Evolutionary conservation across 2,329 filamentous ascomycete genomes (phyloP).

Genomic region (Pseudocercospora crystallina): DNA sequence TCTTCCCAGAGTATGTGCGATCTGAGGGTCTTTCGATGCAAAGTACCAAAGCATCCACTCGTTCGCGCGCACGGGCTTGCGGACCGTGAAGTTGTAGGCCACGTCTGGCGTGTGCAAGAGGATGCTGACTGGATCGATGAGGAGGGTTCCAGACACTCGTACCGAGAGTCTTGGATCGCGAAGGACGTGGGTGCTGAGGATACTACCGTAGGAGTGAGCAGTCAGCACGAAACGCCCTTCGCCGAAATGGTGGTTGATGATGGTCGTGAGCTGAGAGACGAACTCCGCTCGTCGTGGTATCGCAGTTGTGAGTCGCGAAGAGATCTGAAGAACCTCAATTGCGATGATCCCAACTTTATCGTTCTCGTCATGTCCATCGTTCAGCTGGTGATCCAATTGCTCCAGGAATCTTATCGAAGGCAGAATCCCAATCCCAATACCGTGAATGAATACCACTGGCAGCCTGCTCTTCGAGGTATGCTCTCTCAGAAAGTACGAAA

Average conservation of each 20-base stretch:
- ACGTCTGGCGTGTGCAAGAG: slow-evolving; percentile 68
- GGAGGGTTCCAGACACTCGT: slow-evolving; percentile 51
- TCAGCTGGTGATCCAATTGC: slow-evolving; percentile 46
- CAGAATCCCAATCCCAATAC: slow-evolving; percentile 67
- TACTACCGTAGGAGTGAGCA: slow-evolving; percentile 63
- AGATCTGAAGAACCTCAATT: slow-evolving; percentile 65
- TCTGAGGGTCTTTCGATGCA: slow-evolving; percentile 65
- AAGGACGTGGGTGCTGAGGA: slow-evolving; percentile 63
- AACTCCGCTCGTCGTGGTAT: slow-evolving; percentile 56
- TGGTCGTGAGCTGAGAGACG: slow-evolving; percentile 54
- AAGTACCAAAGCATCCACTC: slow-evolving; percentile 72
- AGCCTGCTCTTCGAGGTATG: slow-evolving; percentile 59
- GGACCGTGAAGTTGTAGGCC: slow-evolving; percentile 67
- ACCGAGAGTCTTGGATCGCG: slow-evolving; percentile 46
- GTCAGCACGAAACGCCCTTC: slow-evolving; percentile 61
- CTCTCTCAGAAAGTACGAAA: slow-evolving; percentile 67
- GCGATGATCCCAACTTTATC: slow-evolving; percentile 63
- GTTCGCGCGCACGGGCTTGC: slow-evolving; percentile 53
- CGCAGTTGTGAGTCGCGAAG: slow-evolving; percentile 59
- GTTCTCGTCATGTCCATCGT: slow-evolving; percentile 28
- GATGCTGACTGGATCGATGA: slow-evolving; percentile 65
- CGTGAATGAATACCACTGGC: slow-evolving; percentile 68
- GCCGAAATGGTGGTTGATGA: slow-evolving; percentile 60
- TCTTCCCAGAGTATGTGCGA: slow-evolving; percentile 62
- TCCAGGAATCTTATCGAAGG: slow-evolving; percentile 60